A percentile compares a stretch with the other conserved stretches of the same genome.
Conservation (phyloP, 2,329 filamentous ascomycete species). For the Stenocarpella maydis region DNA sequence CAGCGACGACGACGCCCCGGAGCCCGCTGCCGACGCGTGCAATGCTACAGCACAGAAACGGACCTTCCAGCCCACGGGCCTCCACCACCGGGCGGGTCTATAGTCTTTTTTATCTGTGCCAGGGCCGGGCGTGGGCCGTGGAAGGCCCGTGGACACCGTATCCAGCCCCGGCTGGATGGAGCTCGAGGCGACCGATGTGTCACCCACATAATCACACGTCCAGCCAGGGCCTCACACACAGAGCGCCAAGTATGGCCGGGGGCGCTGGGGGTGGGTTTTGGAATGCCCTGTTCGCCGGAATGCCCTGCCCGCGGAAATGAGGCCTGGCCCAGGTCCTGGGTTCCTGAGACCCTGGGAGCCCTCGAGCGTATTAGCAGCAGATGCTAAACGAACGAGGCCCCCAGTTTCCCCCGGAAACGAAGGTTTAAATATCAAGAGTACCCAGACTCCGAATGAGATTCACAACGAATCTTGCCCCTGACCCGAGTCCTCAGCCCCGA, state of each 20-base stretch:
- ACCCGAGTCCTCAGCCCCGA: constrained; percentile 5
- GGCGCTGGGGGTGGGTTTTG: not conserved
- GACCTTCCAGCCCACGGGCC: constrained; percentile 9
- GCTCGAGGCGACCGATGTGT: constrained; percentile 22
- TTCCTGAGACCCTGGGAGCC: constrained; percentile 13
- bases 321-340: constrained; percentile 20
- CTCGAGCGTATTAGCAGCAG: constrained; percentile 7
- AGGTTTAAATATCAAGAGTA: constrained; percentile 20
- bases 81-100: constrained; percentile 12
- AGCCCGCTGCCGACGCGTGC: constrained; percentile 15
- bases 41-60: constrained; percentile 11
- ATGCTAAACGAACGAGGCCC: constrained; percentile 6
- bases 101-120: constrained; percentile 18
- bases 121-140: constrained; percentile 15
- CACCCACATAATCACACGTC: constrained; percentile 22
- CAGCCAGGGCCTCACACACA: not conserved
- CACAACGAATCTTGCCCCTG: not conserved
- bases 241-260: constrained; percentile 1
- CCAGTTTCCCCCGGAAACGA: not conserved
- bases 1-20: constrained; percentile 13
- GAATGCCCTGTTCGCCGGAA: constrained; percentile 16
- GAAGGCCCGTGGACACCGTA: not conserved
- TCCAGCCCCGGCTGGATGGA: constrained; percentile 6
- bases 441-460: constrained; percentile 2
- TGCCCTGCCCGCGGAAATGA: constrained; percentile 24